Evolutionary conservation across 2,329 filamentous ascomycete genomes (phyloP).

Genomic region (Penicillium rolfsii): DNA sequence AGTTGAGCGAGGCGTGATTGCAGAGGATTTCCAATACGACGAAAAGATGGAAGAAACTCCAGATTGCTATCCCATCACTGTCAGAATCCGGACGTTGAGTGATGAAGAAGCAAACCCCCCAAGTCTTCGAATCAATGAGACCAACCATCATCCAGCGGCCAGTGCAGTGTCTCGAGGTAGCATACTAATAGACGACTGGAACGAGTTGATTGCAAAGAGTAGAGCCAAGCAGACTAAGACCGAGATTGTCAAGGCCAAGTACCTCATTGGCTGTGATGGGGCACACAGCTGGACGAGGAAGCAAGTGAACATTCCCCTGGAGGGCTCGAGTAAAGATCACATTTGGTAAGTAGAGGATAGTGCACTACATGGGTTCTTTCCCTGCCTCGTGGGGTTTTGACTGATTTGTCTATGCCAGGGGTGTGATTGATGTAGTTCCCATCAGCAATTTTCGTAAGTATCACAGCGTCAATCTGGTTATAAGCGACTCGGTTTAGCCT

Average conservation of each 20-base stretch:
- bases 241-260: slow-evolving; percentile 58
- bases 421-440: slow-evolving; percentile 56
- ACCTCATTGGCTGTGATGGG: slow-evolving; percentile 70
- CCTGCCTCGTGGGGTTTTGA: not conserved
- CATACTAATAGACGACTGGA: slow-evolving; percentile 60
- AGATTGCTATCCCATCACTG: slow-evolving; percentile 62
- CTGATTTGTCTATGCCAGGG: slow-evolving; percentile 32
- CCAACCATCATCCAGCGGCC: slow-evolving; percentile 33
- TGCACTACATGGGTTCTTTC: not conserved
- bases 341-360: slow-evolving; percentile 36
- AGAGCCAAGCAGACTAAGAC: slow-evolving; percentile 33
- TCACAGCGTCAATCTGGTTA: not conserved
- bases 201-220: slow-evolving; percentile 49
- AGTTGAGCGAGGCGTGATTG: slow-evolving; percentile 65
- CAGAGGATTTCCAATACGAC: slow-evolving; percentile 59
- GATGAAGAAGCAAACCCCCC: slow-evolving; percentile 62
- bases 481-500: not conserved
- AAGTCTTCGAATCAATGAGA: slow-evolving; percentile 38
- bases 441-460: slow-evolving; percentile 47
- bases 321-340: slow-evolving; percentile 56
- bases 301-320: slow-evolving; percentile 59
- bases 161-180: slow-evolving; percentile 66
- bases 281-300: slow-evolving; percentile 68
- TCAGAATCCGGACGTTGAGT: slow-evolving; percentile 60
- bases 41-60: slow-evolving; percentile 52